These are phyloP conservation scores for Globisporangium cederbergense DNA, from an alignment of 352 stramenopile species.

Conservation along the genomic window DNA sequence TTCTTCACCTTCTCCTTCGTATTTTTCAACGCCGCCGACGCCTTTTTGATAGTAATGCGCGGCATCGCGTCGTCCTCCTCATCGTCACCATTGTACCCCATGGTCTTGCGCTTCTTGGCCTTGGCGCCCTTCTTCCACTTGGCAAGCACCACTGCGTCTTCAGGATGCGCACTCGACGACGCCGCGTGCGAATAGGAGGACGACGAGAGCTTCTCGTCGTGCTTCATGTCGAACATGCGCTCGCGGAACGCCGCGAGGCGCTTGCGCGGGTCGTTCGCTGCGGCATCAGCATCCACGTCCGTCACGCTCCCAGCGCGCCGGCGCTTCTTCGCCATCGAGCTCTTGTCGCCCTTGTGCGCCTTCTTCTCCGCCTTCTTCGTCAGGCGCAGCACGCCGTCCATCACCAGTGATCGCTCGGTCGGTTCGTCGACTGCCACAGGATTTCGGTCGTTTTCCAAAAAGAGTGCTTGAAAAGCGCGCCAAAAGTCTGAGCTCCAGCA, in stretches of 20 bases:
- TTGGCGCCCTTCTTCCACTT: conserved; percentile 37
- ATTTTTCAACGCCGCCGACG: conserved; percentile 23
- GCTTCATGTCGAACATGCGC: conserved; percentile 54
- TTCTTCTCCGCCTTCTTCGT: conserved; percentile 7
- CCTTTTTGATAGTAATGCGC: conserved; percentile 29
- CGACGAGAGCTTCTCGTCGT: conserved; percentile 13
- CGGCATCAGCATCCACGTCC: conserved; percentile 14
- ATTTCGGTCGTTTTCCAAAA: not conserved
- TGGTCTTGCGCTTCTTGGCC: conserved; percentile 24
- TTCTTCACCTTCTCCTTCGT: conserved; percentile 16
- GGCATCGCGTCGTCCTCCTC: conserved; percentile 33
- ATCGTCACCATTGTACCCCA: not conserved
- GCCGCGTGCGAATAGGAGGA: too few relatives aligned
- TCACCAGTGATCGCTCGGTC: not conserved
- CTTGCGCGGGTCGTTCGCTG: conserved; percentile 29
- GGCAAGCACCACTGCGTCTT: conserved; percentile 32
- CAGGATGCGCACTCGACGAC: not conserved
- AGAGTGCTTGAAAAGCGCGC: not conserved
- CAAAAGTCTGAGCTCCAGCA: conserved; percentile 11
- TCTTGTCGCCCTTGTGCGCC: conserved; percentile 2
- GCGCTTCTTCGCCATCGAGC: conserved; percentile 25
- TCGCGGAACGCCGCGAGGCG: conserved; percentile 46
- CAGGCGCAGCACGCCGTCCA: conserved; percentile 9
- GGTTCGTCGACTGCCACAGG: not conserved
- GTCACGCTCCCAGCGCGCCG: conserved; percentile 31